These are phyloP conservation scores for Eucalyptus decipiens DNA, from an alignment of 345 rosid species.

Conservation along the genomic window DNA sequence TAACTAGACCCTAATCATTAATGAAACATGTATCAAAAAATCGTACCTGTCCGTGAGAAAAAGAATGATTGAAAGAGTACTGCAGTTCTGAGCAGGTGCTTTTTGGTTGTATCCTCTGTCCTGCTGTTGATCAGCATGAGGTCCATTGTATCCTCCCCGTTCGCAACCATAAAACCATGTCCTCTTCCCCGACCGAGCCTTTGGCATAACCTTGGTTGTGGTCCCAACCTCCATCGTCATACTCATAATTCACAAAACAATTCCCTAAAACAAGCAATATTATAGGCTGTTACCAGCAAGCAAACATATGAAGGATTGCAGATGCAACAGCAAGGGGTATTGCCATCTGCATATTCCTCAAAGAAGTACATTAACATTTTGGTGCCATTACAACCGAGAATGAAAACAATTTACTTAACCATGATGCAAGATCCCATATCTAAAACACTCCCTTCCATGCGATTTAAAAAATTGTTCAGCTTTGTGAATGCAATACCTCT, in stretches of 20 bases:
- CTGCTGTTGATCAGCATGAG: constrained; percentile 43
- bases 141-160: constrained; percentile 74
- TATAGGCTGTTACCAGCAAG: neutral
- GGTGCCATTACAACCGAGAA: neutral
- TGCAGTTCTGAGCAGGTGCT: constrained; percentile 23
- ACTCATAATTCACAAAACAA: constrained; percentile 35
- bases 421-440: neutral
- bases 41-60: neutral
- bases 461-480: neutral
- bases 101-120: constrained; percentile 64
- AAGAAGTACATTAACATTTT: neutral
- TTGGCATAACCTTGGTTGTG: constrained; percentile 22
- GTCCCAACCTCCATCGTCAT: constrained; percentile 68
- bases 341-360: neutral
- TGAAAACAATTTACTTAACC: neutral
- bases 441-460: neutral
- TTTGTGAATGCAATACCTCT: neutral
- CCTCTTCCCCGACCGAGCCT: constrained; percentile 84
- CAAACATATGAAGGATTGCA: neutral
- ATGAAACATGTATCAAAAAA: neutral
- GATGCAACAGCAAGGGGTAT: neutral
- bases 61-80: neutral
- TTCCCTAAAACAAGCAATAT: too few species aligned
- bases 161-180: constrained; percentile 51
- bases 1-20: neutral